phyloP scores from a whole-genome alignment of 805 yeast genomes.

The Zygosaccharomyces rouxii region DNA sequence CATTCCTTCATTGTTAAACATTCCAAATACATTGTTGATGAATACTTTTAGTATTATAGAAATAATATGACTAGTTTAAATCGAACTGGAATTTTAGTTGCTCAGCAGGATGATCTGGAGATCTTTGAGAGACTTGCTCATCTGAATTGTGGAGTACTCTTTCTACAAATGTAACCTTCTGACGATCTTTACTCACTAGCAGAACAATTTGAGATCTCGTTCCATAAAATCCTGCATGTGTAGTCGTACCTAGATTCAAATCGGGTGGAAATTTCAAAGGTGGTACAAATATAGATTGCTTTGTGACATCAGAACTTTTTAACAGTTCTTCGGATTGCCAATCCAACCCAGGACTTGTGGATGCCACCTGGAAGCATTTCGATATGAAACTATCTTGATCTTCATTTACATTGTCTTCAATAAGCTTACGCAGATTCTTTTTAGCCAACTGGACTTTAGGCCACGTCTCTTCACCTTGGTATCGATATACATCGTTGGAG shows the following conservation, averaged over 20 bases:
- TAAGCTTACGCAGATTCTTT: conserved; percentile 37
- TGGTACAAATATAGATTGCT: conserved; percentile 67
- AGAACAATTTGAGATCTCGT: conserved; percentile 84
- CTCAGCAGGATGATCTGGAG: conserved; percentile 24
- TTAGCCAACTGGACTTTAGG: conserved; percentile 60
- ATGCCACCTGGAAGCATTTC: conserved; percentile 51
- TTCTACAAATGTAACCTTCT: conserved; percentile 55
- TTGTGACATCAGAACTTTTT: conserved; percentile 39
- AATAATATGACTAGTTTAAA: conserved; percentile 5
- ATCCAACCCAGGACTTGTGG: conserved; percentile 40
- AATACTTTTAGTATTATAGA: conserved; percentile 13
- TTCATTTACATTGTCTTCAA: conserved; percentile 19
- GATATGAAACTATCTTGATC: conserved; percentile 39
- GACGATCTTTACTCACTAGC: conserved; percentile 48
- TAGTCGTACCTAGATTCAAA: conserved; percentile 30
- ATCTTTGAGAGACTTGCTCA: conserved; percentile 22
- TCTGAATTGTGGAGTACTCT: conserved; percentile 52
- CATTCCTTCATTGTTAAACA: conserved; percentile 63
- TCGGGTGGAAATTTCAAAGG: conserved; percentile 43
- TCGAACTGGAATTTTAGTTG: conserved; percentile 26
- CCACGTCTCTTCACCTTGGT: conserved; percentile 52
- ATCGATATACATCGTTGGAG: conserved; percentile 32
- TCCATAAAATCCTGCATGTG: conserved; percentile 64
- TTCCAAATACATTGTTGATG: conserved; percentile 37
- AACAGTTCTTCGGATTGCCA: conserved; percentile 29